These are phyloP conservation scores for Spatholobus suberectus DNA, from an alignment of 306 rosid genomes.

Conservation along the genomic window DNA sequence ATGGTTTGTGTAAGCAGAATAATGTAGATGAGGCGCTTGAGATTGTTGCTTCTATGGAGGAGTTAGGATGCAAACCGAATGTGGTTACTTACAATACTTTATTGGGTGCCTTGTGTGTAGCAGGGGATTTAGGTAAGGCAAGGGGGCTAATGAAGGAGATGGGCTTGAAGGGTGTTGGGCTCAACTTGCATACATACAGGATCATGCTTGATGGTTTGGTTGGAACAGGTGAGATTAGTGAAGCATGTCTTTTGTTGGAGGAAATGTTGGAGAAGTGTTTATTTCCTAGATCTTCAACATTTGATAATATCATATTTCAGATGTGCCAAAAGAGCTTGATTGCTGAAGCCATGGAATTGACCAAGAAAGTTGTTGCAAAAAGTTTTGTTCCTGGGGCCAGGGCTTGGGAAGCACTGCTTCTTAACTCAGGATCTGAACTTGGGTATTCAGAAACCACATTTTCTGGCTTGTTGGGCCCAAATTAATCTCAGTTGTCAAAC, in stretches of 20 bases:
- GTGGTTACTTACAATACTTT: conserved; percentile 73
- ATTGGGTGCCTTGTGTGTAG: conserved; percentile 55
- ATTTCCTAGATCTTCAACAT: conserved; percentile 55
- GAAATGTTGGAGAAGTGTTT: conserved; percentile 66
- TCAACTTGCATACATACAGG: conserved; percentile 61
- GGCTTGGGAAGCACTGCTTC: conserved; percentile 71
- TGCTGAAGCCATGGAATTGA: conserved; percentile 58
- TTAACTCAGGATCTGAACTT: conserved; percentile 44
- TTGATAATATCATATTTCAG: conserved; percentile 59
- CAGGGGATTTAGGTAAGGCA: conserved; percentile 50
- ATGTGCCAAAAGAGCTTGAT: conserved; percentile 65
- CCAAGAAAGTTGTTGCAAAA: conserved; percentile 51
- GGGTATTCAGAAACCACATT: conserved; percentile 49
- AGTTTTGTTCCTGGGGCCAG: conserved; percentile 55
- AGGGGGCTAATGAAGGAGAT: conserved; percentile 61
- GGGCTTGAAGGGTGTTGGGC: conserved; percentile 61
- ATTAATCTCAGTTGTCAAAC: conserved; percentile 27
- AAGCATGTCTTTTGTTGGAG: conserved; percentile 63
- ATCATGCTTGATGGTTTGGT: conserved; percentile 67
- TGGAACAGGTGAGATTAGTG: conserved; percentile 57
- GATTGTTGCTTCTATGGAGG: conserved; percentile 66
- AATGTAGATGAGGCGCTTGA: conserved; percentile 55
- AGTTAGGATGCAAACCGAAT: conserved; percentile 72
- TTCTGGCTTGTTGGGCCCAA: conserved; percentile 47
- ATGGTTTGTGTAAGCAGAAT: conserved; percentile 74